phyloP scores from a whole-genome alignment of 148 eudicot species.

The Rhododendron vialii region DNA sequence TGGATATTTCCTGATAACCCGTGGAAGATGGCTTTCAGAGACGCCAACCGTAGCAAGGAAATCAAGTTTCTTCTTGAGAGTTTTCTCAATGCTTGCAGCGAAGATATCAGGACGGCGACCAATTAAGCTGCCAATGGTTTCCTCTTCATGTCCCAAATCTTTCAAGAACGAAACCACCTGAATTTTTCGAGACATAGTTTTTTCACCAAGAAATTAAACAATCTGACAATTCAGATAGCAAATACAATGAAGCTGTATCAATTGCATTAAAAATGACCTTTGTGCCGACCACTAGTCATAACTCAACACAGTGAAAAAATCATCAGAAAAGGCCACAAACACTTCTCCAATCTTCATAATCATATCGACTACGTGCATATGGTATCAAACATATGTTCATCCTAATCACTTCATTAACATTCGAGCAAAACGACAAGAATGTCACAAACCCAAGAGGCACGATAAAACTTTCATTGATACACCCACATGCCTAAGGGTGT shows the following conservation, averaged over 20 bases:
- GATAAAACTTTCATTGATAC: not conserved
- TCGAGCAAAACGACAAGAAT: not conserved
- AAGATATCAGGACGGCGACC: constrained; percentile 80
- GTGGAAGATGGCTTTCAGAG: constrained; percentile 46
- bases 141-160: constrained; percentile 58
- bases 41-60: constrained; percentile 56
- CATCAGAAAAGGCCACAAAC: not conserved
- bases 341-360: not conserved
- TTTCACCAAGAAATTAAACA: not conserved
- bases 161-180: constrained; percentile 69
- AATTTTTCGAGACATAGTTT: not conserved
- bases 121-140: constrained; percentile 42
- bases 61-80: constrained; percentile 57
- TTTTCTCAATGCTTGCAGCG: constrained; percentile 45
- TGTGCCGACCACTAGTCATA: not conserved
- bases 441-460: not conserved
- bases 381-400: not conserved
- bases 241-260: not conserved
- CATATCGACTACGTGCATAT: not conserved
- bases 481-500: not conserved
- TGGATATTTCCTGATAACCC: constrained; percentile 77
- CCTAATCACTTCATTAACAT: not conserved
- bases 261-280: not conserved
- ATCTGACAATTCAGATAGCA: not conserved
- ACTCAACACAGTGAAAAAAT: not conserved